Conservation (phyloP, 441 rosid species). For the Populus hybrid region DNA sequence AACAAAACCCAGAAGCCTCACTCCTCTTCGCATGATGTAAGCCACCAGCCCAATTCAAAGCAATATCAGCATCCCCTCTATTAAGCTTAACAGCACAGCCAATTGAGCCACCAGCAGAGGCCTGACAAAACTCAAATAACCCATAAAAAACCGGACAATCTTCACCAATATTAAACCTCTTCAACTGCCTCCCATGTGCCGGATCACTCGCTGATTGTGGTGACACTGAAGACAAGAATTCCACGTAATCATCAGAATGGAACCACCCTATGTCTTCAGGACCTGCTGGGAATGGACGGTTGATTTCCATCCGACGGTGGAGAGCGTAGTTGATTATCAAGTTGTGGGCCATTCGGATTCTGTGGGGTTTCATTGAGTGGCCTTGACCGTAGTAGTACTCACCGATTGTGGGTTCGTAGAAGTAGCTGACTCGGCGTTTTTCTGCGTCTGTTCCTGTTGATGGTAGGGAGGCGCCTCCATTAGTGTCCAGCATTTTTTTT, state of each 20-base stretch:
- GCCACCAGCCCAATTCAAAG: slow-evolving; percentile 83
- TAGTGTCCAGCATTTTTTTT: slow-evolving; percentile 21
- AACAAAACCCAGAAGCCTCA: slow-evolving; percentile 54
- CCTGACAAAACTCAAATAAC: slow-evolving; percentile 63
- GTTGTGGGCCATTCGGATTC: slow-evolving; percentile 68
- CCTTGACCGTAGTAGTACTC: slow-evolving; percentile 71
- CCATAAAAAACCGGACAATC: slow-evolving; percentile 69
- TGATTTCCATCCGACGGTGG: slow-evolving; percentile 80
- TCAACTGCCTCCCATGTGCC: slow-evolving; percentile 37
- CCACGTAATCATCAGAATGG: slow-evolving; percentile 71
- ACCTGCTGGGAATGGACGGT: slow-evolving; percentile 71
- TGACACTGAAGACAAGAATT: slow-evolving; percentile 61
- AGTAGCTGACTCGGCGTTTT: slow-evolving; percentile 70
- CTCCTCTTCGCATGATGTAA: slow-evolving; percentile 69
- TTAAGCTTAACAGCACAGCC: slow-evolving; percentile 77
- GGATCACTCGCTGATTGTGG: slow-evolving; percentile 55
- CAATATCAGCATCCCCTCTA: slow-evolving; percentile 66
- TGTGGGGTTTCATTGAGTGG: slow-evolving; percentile 74
- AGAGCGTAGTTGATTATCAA: slow-evolving; percentile 61
- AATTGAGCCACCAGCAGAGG: slow-evolving; percentile 70
- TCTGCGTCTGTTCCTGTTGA: slow-evolving; percentile 59
- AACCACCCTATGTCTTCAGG: slow-evolving; percentile 57
- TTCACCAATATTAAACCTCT: slow-evolving; percentile 70
- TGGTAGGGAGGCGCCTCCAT: slow-evolving; percentile 49
- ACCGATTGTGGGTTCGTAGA: slow-evolving; percentile 76